Base-by-base conservation (phyloP, 257 asterid species). In the Petunia axillaris region DNA sequence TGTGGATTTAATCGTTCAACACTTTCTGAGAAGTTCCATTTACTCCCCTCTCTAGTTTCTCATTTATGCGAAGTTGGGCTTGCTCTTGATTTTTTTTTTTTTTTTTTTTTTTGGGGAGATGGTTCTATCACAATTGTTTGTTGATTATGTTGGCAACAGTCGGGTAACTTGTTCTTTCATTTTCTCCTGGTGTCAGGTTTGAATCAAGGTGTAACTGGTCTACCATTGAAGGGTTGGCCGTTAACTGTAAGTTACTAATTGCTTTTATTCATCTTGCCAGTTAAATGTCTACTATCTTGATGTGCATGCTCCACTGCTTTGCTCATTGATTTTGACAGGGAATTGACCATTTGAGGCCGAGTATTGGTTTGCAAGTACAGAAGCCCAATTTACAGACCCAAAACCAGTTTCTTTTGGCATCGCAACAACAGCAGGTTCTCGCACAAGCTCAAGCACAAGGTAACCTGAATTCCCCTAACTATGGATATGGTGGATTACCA, bases 191-290 rank as follows among this genome's bases (percentile, higher is more conserved):
- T 75, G 68, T 77, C 94, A 94, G 99, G 94, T 50, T 85, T 96
- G 81, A 93, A 87, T 86, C 99, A 91, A 88, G 99, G 99, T 59
- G 96, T 93, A 68, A 88, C 93, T 36, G 89, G 95, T 82, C 93
- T 96, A 85, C 98, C 99, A 65, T 86, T 96, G 86, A 94, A 96
- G 93, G 99, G 99, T 64, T 96, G 98, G 99, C 98, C 99, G 40
- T 81, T 94, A 83, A 96, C 99, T 6, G 99, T 96, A 88, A 91
- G 98, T 88, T 82, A 77, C 75, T 66, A 52, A 52, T 76, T 66
- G 81, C 81, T 85, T 80, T 50, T 13, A 50, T 73, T 73, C 44
- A 10, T 52, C 1, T 6, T 36, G 59, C 13, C 35, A 35, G 46
- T 48, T 36, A 46, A 36, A 73, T 50, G 50, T 50, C 4, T 14